phyloP scores from a whole-genome alignment of 2,329 filamentous ascomycete genomes.

The Aspergillus quadrilineatus region DNA sequence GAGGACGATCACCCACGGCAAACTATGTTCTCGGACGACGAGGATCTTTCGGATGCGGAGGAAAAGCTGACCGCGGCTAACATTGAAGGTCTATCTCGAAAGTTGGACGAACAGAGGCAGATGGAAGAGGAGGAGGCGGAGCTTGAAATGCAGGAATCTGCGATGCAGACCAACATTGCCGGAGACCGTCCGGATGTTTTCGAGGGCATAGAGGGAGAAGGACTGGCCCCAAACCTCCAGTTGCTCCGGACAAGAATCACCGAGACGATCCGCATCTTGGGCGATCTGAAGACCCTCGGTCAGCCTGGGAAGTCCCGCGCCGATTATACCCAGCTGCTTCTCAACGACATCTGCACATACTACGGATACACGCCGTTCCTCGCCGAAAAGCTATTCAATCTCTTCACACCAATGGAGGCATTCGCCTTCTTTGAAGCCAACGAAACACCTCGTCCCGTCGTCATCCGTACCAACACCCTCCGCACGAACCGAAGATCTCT shows the following conservation, averaged over 20 bases:
- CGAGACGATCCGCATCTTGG: constrained; percentile 86
- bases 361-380: constrained; percentile 94
- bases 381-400: constrained; percentile 90
- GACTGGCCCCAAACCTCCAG: constrained; percentile 84
- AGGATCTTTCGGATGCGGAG: constrained; percentile 82
- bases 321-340: constrained; percentile 81
- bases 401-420: constrained; percentile 90
- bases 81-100: constrained; percentile 85
- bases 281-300: constrained; percentile 78
- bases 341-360: constrained; percentile 92
- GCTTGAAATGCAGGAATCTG: constrained; percentile 79
- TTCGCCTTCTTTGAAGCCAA: constrained; percentile 99
- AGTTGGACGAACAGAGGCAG: constrained; percentile 74
- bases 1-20: constrained; percentile 56
- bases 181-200: constrained; percentile 68
- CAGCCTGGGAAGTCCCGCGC: constrained; percentile 78
- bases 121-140: constrained; percentile 79
- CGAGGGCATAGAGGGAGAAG: constrained; percentile 52
- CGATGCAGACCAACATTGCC: constrained; percentile 90
- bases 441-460: constrained; percentile 87
- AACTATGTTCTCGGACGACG: constrained; percentile 92
- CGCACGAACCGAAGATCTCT: constrained; percentile 75
- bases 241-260: constrained; percentile 85
- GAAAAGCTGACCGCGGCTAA: constrained; percentile 93
- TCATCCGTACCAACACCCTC: constrained; percentile 95